Evolutionary conservation across 2,329 filamentous ascomycete species (phyloP), one percentile per base, ranked within the genome.

Genomic region (Ophiostoma tasmaniense): DNA sequence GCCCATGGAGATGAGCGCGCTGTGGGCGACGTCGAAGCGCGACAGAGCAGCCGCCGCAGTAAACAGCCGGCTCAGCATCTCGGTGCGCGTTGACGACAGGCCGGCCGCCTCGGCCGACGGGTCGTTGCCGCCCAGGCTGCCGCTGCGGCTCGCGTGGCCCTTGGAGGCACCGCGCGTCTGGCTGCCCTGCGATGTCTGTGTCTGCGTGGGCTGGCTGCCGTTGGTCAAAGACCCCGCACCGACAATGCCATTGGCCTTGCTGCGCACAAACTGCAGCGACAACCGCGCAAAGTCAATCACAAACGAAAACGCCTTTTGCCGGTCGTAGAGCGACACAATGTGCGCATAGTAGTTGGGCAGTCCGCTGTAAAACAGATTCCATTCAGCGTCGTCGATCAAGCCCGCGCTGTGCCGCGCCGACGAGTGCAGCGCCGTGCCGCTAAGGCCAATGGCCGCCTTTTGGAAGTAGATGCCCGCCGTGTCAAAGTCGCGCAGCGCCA

Each of bases 261-360:
- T 67, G 3, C 73, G 72, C 33, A 82, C 75, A 71, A 91, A 90
- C 74, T 92, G 88, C 59, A 96, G 81, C 6, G 91, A 89, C 30
- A 93, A 81, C 52, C 87, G 85, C 52, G 91, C 89, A 80, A 97
- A 97, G 73, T 96, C 91, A 6, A 92, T 86, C 55, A 96, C 91
- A 74, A 90, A 91, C 1, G 91, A 90, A 77, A 91, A 91, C 0
- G 89, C 88, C 73, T 89, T 90, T 61, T 87, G 85, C 73, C 86
- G 86, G 76, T 97, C 93, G 75, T 91, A 98, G 1, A 99, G 83
- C 25, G 87, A 84, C 14, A 93, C 85, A 66, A 98, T 86, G 77
- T 99, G 95, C 59, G 89, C 87, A 77, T 96, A 96, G 79, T 97
- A 99, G 72, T 86, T 88, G 5, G 92, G 85, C 55, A 93, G 83